Evolutionary conservation across 2,329 filamentous ascomycete genomes (phyloP).

Genomic region (Colletotrichum cuscutae): DNA sequence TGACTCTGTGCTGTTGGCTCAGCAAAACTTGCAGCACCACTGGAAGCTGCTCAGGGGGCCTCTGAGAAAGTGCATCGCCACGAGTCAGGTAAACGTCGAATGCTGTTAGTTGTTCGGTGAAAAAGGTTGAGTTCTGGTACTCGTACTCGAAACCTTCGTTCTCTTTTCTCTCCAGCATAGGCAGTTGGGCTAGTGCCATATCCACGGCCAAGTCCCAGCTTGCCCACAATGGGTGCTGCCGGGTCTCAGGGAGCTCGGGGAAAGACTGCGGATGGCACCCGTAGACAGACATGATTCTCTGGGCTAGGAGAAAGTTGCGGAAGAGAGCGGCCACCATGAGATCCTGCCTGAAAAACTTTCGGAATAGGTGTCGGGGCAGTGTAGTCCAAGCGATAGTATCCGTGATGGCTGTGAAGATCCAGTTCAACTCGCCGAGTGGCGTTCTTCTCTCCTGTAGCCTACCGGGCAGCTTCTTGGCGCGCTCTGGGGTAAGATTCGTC

Average conservation of each 20-base stretch:
- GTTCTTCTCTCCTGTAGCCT: conserved; percentile 92
- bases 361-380: conserved; percentile 87
- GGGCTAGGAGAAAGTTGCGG: conserved; percentile 92
- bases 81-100: conserved; percentile 95
- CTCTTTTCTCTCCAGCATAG: conserved; percentile 83
- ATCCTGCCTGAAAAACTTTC: conserved; percentile 96
- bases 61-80: conserved; percentile 82
- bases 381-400: conserved; percentile 99
- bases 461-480: conserved; percentile 89
- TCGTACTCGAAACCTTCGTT: conserved; percentile 82
- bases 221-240: conserved; percentile 94
- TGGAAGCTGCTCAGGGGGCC: conserved; percentile 91
- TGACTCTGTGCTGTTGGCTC: conserved; percentile 92
- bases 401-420: conserved; percentile 99
- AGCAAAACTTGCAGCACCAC: conserved; percentile 96
- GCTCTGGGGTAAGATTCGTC: conserved; percentile 77
- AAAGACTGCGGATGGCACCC: conserved; percentile 95
- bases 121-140: conserved; percentile 95
- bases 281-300: conserved; percentile 95
- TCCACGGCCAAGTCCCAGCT: conserved; percentile 98
- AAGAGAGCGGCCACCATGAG: conserved; percentile 99
- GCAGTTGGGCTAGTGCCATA: conserved; percentile 90
- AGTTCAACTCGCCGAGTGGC: conserved; percentile 94
- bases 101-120: conserved; percentile 94
- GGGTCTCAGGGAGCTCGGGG: conserved; percentile 91